Evolutionary conservation across 805 yeast species (phyloP).

Genomic region (Wickerhamomyces rabaulensis): DNA sequence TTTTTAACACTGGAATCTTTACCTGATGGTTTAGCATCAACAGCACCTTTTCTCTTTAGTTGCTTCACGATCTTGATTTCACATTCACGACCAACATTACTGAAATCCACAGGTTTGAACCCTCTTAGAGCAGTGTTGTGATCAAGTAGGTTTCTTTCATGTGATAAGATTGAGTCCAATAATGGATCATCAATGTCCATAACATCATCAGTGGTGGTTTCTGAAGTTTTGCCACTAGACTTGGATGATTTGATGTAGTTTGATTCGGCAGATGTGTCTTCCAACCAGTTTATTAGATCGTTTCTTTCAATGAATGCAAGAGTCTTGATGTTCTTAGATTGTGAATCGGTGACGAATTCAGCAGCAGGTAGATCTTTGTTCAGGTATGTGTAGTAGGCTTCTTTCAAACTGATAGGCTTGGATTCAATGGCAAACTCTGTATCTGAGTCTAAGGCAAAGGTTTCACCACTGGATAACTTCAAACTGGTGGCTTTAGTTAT

Average conservation of each 20-base stretch:
- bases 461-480: constrained; percentile 20
- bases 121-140: constrained; percentile 65
- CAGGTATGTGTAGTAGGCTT: constrained; percentile 74
- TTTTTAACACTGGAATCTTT: constrained; percentile 12
- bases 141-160: constrained; percentile 48
- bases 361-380: constrained; percentile 70
- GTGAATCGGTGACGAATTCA: constrained; percentile 74
- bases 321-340: constrained; percentile 55
- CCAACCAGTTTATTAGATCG: constrained; percentile 77
- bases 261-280: constrained; percentile 59
- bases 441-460: constrained; percentile 34
- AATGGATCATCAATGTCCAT: constrained; percentile 29
- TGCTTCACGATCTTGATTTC: constrained; percentile 50
- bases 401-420: constrained; percentile 44
- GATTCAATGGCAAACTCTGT: constrained; percentile 55
- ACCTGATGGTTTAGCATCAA: constrained; percentile 9
- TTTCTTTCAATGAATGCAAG: constrained; percentile 81
- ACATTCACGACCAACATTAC: constrained; percentile 60
- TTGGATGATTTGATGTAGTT: constrained; percentile 37
- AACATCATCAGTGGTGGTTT: not conserved
- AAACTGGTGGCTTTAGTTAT: constrained; percentile 30
- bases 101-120: constrained; percentile 57
- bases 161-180: constrained; percentile 22
- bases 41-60: constrained; percentile 17
- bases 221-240: constrained; percentile 3